A percentile compares a stretch with the other conserved stretches of the same genome.
Evolutionary conservation across 257 asterid species (phyloP).

Genomic region (Solanum tarapatanum): DNA sequence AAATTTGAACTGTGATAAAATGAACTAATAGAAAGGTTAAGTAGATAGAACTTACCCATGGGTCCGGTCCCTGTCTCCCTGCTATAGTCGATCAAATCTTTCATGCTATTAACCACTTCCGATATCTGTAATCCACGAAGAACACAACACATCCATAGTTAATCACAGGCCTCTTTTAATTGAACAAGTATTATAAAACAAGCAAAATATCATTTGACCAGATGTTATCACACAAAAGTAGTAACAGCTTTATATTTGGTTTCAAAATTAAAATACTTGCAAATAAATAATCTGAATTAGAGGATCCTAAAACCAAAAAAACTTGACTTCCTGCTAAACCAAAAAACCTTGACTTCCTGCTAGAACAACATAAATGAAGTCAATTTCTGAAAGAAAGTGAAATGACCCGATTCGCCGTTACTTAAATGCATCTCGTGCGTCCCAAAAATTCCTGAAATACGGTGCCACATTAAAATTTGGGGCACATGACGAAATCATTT

Average conservation of each 20-base stretch:
- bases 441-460: no score
- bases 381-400: neutral
- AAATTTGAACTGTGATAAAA: neutral
- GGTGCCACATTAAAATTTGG: neutral
- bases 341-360: neutral
- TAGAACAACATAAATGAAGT: neutral
- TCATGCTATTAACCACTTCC: slow-evolving; percentile 99
- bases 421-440: neutral
- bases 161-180: neutral
- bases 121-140: slow-evolving; percentile 47
- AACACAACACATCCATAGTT: neutral
- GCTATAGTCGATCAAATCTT: slow-evolving; percentile 93
- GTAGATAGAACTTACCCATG: slow-evolving; percentile 58
- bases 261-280: neutral
- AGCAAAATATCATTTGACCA: neutral
- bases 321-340: neutral
- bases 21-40: neutral
- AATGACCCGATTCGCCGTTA: neutral
- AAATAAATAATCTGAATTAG: neutral
- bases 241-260: neutral
- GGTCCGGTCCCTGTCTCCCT: slow-evolving; percentile 85
- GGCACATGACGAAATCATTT: neutral
- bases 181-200: neutral
- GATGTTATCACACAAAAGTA: neutral
- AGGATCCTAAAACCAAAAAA: neutral